Evolutionary conservation across 495 filamentous ascomycete genomes (phyloP).

Genomic region (Podospora fimiseda): DNA sequence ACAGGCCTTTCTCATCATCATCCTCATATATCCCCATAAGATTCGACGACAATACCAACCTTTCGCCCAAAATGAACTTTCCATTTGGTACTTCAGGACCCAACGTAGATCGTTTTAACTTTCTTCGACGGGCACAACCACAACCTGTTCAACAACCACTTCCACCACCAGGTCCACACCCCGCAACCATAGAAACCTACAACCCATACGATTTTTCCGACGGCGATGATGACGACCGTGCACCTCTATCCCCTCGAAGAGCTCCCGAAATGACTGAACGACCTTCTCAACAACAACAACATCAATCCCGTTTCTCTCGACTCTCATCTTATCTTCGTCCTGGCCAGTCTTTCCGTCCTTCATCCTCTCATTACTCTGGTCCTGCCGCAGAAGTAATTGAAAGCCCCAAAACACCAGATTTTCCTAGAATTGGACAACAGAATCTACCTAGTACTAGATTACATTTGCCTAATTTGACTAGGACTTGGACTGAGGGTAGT

Average conservation of each 20-base stretch:
- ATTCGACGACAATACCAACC: too few species aligned
- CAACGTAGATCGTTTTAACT: slow-evolving; percentile 29
- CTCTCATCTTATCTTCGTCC: not conserved
- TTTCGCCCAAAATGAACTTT: slow-evolving; percentile 9
- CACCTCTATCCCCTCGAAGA: slow-evolving; percentile 20
- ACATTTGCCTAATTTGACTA: slow-evolving; percentile 33
- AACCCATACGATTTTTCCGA: slow-evolving; percentile 13
- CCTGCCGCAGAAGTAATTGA: too few species aligned
- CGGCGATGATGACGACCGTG: slow-evolving; percentile 17
- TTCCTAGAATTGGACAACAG: slow-evolving; percentile 28
- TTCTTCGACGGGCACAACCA: slow-evolving; percentile 9
- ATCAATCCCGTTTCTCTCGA: not conserved
- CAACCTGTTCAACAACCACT: not conserved
- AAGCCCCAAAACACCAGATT: slow-evolving; percentile 38
- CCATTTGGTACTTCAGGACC: slow-evolving; percentile 11
- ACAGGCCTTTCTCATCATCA: too few species aligned
- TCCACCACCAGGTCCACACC: not conserved
- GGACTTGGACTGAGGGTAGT: slow-evolving; percentile 29
- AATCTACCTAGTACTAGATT: slow-evolving; percentile 35
- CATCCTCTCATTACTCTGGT: slow-evolving; percentile 20
- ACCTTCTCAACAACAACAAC: slow-evolving; percentile 3
- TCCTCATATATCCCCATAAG: too few species aligned
- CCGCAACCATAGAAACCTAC: not conserved
- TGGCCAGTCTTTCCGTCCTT: slow-evolving; percentile 12
- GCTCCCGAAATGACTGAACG: slow-evolving; percentile 30